Base-by-base conservation (phyloP, 495 filamentous ascomycete species). In the Penicillium cinerascens region DNA sequence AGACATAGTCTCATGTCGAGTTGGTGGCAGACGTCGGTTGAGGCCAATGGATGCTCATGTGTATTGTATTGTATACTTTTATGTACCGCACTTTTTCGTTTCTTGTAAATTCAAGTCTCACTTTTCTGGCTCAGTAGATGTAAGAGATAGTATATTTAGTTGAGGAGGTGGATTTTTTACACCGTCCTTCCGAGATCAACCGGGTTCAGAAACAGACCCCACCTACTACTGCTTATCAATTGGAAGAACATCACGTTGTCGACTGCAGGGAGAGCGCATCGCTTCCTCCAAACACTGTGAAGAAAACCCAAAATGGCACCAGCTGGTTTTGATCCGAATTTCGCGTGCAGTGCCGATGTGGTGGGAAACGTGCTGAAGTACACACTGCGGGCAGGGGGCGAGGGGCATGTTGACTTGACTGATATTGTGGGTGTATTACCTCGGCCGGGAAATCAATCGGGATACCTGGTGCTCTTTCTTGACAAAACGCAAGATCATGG, bases 371-470 rank as follows among this genome's bases (percentile, higher is more conserved):
- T 27, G 17, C 29, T 72, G 18, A 49, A 54, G 18, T 70, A 59
- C 55, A 49, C 16, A 6, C 46, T 45, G 20, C n/a, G 39, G 8
- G 25, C 58, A 22, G 60, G 56, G 4, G n/a, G 15, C 8, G 52
- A 65, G 33, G 41, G 54, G 3, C 44, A 8, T 8, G 51, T 74
- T 42, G 42, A 60, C n/a, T 42, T 63, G 27, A 42, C 58, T 16
- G 52, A 69, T 44, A 71, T 74, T 53, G 23, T 74, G 15, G 65
- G 66, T 26, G 47, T 70, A 21, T 18, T 69, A 25, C 55, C 60
- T 9, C 35, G 42, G 15, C 36, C 33, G 22, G 29, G 25, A 9
- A 9, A 7, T 42, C 21, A 42, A 25, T n/a, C 18, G 15, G 40
- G 17, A 29, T 66, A 65, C 43, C 40, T 41, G 10, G 39, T 72